Evolutionary conservation across 2,329 filamentous ascomycete species (phyloP).

Genomic region (Hymenoscyphus infarciens): DNA sequence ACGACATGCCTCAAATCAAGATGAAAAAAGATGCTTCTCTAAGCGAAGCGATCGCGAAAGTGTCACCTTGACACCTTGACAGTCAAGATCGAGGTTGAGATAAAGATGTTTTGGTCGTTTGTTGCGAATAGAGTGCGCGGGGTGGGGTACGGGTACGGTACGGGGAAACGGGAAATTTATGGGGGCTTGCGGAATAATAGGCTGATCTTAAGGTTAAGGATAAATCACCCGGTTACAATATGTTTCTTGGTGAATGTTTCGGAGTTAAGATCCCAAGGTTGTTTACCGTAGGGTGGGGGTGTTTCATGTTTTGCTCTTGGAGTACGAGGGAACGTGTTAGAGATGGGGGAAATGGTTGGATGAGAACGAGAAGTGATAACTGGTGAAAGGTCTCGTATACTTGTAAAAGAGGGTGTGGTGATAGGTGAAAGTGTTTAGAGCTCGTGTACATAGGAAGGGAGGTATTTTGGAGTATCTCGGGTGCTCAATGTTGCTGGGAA

Average conservation of each 20-base stretch:
- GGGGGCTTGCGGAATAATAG: conserved; percentile 1
- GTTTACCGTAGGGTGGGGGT: background rate
- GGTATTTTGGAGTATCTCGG: background rate
- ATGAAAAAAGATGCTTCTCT: background rate
- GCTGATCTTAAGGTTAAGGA: conserved; percentile 1
- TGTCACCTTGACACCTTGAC: background rate
- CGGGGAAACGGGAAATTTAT: background rate
- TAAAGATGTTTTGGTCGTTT: background rate
- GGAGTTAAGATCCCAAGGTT: background rate
- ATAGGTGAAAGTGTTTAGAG: background rate
- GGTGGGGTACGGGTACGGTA: background rate
- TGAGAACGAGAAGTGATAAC: background rate
- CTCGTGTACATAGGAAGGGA: background rate
- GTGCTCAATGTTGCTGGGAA: background rate
- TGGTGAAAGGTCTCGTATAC: background rate
- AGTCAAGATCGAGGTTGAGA: conserved; percentile 1
- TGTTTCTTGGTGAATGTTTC: background rate
- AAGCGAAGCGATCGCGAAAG: background rate
- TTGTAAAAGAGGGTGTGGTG: background rate
- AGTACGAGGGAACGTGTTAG: background rate
- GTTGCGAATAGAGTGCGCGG: background rate
- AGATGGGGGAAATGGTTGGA: background rate
- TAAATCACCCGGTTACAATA: background rate
- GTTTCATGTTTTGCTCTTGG: background rate
- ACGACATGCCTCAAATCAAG: background rate